phyloP scores from a whole-genome alignment of 768 basidiomycete species.

The Lanmaoa pseudosensibilis region DNA sequence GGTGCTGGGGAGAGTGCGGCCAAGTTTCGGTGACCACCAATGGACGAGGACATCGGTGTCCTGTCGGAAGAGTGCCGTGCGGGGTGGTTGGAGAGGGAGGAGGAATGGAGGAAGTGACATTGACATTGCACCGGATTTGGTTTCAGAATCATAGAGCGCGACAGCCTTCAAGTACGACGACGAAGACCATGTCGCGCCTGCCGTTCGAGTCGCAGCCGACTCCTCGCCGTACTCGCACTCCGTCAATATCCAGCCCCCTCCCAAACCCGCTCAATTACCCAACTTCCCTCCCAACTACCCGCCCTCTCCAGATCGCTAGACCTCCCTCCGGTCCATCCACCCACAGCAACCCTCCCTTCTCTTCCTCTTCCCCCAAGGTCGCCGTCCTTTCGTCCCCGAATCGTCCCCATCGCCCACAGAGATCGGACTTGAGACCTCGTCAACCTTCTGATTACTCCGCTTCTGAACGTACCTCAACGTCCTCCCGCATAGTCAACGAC shows the following conservation, averaged over 20 bases:
- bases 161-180: slow-evolving; percentile 7
- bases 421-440: slow-evolving; percentile 63
- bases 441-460: slow-evolving; percentile 51
- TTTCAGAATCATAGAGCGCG: no score
- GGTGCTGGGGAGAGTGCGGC: slow-evolving; percentile 23
- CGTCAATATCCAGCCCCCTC: slow-evolving; percentile 44
- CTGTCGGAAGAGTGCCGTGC: slow-evolving; percentile 7
- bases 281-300: slow-evolving; percentile 39
- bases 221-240: slow-evolving; percentile 46
- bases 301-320: slow-evolving; percentile 63
- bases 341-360: slow-evolving; percentile 43
- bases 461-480: slow-evolving; percentile 49
- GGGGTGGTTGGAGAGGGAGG: no score
- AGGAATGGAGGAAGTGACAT: slow-evolving; percentile 17
- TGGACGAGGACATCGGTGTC: slow-evolving; percentile 39
- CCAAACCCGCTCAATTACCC: slow-evolving; percentile 34
- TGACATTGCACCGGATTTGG: neutral
- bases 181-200: slow-evolving; percentile 45
- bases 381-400: slow-evolving; percentile 43
- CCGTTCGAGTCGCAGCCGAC: slow-evolving; percentile 30
- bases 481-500: slow-evolving; percentile 38
- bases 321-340: slow-evolving; percentile 49
- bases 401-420: slow-evolving; percentile 63
- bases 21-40: slow-evolving; percentile 48
- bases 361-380: slow-evolving; percentile 39